Conservation (phyloP, 805 yeast species). For the Cyberlindnera mycetangii region DNA sequence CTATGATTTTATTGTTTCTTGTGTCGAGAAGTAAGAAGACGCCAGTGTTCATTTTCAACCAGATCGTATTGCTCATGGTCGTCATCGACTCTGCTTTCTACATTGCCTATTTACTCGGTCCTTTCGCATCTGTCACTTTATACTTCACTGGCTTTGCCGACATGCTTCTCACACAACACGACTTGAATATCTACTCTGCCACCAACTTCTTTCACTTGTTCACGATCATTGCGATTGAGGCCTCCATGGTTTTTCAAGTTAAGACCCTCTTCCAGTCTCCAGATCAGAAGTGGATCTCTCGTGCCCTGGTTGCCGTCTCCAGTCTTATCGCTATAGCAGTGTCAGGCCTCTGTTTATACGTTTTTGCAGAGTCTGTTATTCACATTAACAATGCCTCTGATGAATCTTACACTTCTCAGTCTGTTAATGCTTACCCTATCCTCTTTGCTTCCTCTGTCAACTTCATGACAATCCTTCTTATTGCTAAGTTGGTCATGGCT, state of each 20-base stretch:
- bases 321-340: conserved; percentile 50
- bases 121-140: conserved; percentile 47
- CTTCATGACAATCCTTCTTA: conserved; percentile 56
- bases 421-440: conserved; percentile 53
- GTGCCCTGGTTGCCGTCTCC: conserved; percentile 37
- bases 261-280: conserved; percentile 65
- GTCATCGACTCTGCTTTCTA: conserved; percentile 61
- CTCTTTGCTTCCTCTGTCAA: conserved; percentile 68
- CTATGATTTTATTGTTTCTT: conserved; percentile 45
- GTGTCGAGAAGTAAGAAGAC: conserved; percentile 53
- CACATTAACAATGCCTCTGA: conserved; percentile 29
- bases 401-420: conserved; percentile 33
- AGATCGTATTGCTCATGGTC: conserved; percentile 51
- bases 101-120: conserved; percentile 50
- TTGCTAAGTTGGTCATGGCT: conserved; percentile 65
- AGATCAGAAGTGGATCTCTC: conserved; percentile 40
- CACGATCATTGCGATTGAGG: conserved; percentile 57
- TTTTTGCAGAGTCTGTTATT: conserved; percentile 44
- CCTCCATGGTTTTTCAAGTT: conserved; percentile 69
- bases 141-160: conserved; percentile 46
- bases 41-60: conserved; percentile 74
- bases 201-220: conserved; percentile 59
- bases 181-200: conserved; percentile 53
- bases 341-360: conserved; percentile 55
- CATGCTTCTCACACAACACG: conserved; percentile 31